These are phyloP conservation scores for Ophiocordyceps camponoti-leonardi DNA, from an alignment of 2,329 filamentous ascomycete species.

Conservation along the genomic window DNA sequence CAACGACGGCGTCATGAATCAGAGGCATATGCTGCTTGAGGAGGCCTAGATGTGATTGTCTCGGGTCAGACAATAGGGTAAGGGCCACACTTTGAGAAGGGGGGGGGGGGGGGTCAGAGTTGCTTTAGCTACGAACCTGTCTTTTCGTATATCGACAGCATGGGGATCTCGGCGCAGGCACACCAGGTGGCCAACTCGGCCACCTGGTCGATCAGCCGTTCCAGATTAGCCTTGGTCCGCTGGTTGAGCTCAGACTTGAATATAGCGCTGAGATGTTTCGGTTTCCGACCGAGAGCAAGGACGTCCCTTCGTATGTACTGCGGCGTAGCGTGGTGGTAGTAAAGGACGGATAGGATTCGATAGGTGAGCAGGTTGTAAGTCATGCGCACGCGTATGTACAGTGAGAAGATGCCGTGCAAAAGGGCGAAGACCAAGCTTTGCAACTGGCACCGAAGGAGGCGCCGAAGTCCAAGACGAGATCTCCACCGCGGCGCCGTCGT, in stretches of 20 bases:
- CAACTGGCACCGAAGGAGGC: conserved; percentile 43
- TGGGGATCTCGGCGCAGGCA: conserved; percentile 71
- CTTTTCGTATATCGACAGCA: conserved; percentile 81
- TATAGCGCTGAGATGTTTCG: conserved; percentile 76
- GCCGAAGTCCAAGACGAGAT: conserved; percentile 38
- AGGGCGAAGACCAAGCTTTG: conserved; percentile 50
- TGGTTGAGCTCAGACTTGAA: conserved; percentile 56
- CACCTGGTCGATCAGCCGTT: conserved; percentile 74
- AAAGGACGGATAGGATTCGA: conserved; percentile 63
- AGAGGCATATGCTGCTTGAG: conserved; percentile 82
- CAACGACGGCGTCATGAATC: conserved; percentile 60
- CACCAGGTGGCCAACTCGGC: conserved; percentile 90
- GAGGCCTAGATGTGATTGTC: conserved; percentile 38
- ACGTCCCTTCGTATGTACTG: conserved; percentile 85
- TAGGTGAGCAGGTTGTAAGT: conserved; percentile 65
- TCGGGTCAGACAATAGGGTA: not conserved
- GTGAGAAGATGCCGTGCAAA: conserved; percentile 67
- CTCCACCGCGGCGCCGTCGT: conserved; percentile 12
- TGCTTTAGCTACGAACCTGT: conserved; percentile 38
- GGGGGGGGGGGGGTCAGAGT: not conserved
- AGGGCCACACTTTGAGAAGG: too few relatives aligned
- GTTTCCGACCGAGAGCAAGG: conserved; percentile 52
- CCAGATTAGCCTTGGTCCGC: conserved; percentile 55
- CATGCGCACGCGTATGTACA: conserved; percentile 71
- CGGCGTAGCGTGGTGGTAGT: conserved; percentile 91